Evolutionary conservation across 306 rosid genomes (phyloP).

Genomic region (Trifolium fragiferum): DNA sequence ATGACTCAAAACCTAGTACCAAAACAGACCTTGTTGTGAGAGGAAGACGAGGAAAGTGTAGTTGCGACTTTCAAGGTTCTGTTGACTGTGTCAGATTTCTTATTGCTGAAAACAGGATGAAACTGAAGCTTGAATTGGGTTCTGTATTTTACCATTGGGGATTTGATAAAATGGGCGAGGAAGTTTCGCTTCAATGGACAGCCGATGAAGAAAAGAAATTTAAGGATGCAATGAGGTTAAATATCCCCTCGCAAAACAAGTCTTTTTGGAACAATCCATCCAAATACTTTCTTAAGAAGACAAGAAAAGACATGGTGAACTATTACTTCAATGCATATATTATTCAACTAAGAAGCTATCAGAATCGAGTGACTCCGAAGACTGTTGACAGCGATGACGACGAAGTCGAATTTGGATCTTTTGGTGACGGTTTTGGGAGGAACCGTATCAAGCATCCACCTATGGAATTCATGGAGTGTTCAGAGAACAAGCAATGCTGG

Average conservation of each 20-base stretch:
- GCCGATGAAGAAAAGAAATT: constrained; percentile 69
- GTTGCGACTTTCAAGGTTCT: constrained; percentile 66
- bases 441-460: constrained; percentile 49
- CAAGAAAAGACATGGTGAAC: constrained; percentile 63
- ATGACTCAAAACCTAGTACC: constrained; percentile 14
- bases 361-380: constrained; percentile 76
- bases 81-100: constrained; percentile 83
- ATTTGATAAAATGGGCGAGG: constrained; percentile 86
- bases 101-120: constrained; percentile 79
- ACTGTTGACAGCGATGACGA: constrained; percentile 79
- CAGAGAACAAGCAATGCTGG: constrained; percentile 57
- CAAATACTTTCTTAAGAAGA: constrained; percentile 62
- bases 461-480: constrained; percentile 48
- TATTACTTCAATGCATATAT: constrained; percentile 86
- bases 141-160: constrained; percentile 68
- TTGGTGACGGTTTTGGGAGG: constrained; percentile 62
- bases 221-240: constrained; percentile 57
- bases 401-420: constrained; percentile 70
- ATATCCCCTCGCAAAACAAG: constrained; percentile 36
- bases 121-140: constrained; percentile 74
- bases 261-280: constrained; percentile 48
- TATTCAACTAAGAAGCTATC: constrained; percentile 74
- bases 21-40: constrained; percentile 46
- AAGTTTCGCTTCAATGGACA: constrained; percentile 84
- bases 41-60: constrained; percentile 63